Evolutionary conservation across 2,329 filamentous ascomycete species (phyloP).

Genomic region (Epichloe amarillans): DNA sequence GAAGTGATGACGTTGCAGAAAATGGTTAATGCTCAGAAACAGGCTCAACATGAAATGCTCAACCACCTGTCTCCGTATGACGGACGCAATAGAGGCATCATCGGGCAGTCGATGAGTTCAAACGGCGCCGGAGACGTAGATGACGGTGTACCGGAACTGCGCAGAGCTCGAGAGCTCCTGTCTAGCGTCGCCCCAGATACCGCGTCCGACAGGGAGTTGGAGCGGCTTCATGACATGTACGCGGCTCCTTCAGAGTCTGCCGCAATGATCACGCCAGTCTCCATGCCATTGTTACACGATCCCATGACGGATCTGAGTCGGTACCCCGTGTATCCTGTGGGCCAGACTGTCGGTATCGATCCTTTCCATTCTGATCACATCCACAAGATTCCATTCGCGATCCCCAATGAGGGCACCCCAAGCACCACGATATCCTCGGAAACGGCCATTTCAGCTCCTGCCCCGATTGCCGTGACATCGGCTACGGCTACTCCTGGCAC

Average conservation of each 20-base stretch:
- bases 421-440: slow-evolving; percentile 25
- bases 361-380: slow-evolving; percentile 91
- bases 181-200: slow-evolving; percentile 38
- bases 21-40: slow-evolving; percentile 43
- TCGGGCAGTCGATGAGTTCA: slow-evolving; percentile 19
- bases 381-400: slow-evolving; percentile 81
- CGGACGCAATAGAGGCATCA: slow-evolving; percentile 24
- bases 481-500: slow-evolving; percentile 12
- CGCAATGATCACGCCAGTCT: slow-evolving; percentile 24
- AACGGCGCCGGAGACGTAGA: slow-evolving; percentile 31
- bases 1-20: slow-evolving; percentile 49
- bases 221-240: slow-evolving; percentile 41
- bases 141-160: slow-evolving; percentile 38
- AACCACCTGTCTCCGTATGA: slow-evolving; percentile 38
- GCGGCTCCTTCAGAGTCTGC: slow-evolving; percentile 41
- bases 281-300: slow-evolving; percentile 37
- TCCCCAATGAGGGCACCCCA: slow-evolving; percentile 41
- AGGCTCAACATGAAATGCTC: slow-evolving; percentile 44
- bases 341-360: slow-evolving; percentile 82
- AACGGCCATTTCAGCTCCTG: slow-evolving; percentile 9
- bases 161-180: slow-evolving; percentile 42
- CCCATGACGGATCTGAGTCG: slow-evolving; percentile 40
- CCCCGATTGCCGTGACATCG: slow-evolving; percentile 9
- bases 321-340: slow-evolving; percentile 78
- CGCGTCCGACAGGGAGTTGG: slow-evolving; percentile 40